phyloP scores from a whole-genome alignment of 2,329 filamentous ascomycete species.

The Ascomycota sp. region DNA sequence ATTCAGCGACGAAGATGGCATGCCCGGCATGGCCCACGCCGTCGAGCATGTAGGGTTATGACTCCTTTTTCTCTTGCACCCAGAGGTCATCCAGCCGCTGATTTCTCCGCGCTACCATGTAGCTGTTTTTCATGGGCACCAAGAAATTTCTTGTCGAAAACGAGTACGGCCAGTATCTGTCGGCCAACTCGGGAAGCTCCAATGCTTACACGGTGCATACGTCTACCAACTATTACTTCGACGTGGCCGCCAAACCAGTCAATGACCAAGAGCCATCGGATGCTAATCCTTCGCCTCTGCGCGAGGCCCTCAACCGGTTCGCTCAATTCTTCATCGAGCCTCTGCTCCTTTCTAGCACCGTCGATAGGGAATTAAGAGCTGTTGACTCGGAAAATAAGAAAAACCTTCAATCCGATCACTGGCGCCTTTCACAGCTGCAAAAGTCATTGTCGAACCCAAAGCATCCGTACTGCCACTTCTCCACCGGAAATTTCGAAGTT shows the following conservation, averaged over 20 bases:
- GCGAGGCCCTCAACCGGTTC: constrained; percentile 75
- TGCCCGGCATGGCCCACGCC: constrained; percentile 89
- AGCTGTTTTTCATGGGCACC: constrained; percentile 92
- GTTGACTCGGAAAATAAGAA: constrained; percentile 97
- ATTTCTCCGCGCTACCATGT: constrained; percentile 2
- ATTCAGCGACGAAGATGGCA: constrained; percentile 77
- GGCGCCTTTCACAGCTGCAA: constrained; percentile 72
- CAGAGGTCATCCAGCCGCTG: not conserved
- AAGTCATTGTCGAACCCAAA: constrained; percentile 74
- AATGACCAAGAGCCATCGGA: constrained; percentile 35
- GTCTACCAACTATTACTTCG: constrained; percentile 96
- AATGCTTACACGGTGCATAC: constrained; percentile 90
- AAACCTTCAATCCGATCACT: constrained; percentile 78
- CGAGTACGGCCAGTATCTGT: constrained; percentile 84
- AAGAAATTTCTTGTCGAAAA: constrained; percentile 95
- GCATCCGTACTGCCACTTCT: constrained; percentile 82
- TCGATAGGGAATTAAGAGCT: constrained; percentile 72
- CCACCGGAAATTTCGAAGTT: constrained; percentile 72
- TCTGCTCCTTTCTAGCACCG: constrained; percentile 62
- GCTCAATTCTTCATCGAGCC: constrained; percentile 86
- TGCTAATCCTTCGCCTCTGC: constrained; percentile 39
- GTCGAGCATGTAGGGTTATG: constrained; percentile 53
- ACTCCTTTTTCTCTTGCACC: not conserved
- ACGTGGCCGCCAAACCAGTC: constrained; percentile 63
- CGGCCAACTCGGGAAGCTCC: constrained; percentile 72